Conservation (phyloP, 176 grass and related monocot species). For the Zoysia japonica region DNA sequence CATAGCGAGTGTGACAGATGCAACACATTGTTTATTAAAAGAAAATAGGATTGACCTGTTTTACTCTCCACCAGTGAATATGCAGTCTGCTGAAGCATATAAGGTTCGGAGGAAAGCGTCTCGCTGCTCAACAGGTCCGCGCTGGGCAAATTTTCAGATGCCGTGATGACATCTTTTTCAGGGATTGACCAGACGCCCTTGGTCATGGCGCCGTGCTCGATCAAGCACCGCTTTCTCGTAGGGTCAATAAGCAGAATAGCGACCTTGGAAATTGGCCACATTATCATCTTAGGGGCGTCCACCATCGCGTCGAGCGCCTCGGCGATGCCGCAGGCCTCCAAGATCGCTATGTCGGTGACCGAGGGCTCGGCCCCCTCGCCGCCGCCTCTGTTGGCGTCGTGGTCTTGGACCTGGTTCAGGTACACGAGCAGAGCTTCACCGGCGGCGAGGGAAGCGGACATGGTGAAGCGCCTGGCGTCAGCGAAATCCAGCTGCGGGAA, state of each 20-base stretch:
- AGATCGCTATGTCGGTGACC: conserved; percentile 41
- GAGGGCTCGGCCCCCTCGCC: conserved; percentile 18
- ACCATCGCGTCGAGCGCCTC: conserved; percentile 39
- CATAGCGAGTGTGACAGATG: not conserved
- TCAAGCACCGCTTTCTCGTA: conserved; percentile 51
- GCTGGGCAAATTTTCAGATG: not conserved
- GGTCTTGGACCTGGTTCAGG: conserved; percentile 35
- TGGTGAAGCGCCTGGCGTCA: conserved; percentile 38
- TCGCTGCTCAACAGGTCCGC: not conserved
- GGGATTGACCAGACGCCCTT: conserved; percentile 57
- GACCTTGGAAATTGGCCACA: conserved; percentile 64
- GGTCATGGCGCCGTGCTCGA: conserved; percentile 45
- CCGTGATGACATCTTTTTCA: conserved; percentile 51
- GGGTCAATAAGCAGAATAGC: conserved; percentile 55
- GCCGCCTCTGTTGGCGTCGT: not conserved
- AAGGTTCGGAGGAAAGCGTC: not conserved
- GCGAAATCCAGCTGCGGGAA: conserved; percentile 49
- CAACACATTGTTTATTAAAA: not conserved
- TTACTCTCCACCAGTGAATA: conserved; percentile 54
- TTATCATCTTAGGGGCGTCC: conserved; percentile 24
- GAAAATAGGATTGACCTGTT: conserved; percentile 47
- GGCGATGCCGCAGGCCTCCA: conserved; percentile 60
- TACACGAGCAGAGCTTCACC: conserved; percentile 39
- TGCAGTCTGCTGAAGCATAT: conserved; percentile 46
- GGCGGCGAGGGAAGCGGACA: conserved; percentile 29